A percentile compares a stretch with the other conserved stretches of the same genome.
Conservation (phyloP, 768 basidiomycete species). For the Strobilomyces confusus region DNA sequence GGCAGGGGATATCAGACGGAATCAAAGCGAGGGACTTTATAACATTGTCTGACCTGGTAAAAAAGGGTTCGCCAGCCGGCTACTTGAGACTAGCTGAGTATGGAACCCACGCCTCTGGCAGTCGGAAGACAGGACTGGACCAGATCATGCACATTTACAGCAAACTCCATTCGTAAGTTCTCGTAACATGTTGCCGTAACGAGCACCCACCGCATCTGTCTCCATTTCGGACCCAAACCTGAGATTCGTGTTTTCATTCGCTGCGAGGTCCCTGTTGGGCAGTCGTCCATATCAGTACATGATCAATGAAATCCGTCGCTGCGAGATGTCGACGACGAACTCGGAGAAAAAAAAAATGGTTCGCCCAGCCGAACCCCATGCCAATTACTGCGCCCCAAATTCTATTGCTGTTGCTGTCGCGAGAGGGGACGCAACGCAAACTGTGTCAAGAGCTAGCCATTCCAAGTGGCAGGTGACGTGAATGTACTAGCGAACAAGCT, state of each 20-base stretch:
- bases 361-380: neutral
- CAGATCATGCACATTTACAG: conserved; percentile 27
- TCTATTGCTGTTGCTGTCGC: neutral
- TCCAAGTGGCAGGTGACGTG: conserved; percentile 21
- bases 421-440: conserved; percentile 1
- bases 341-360: neutral
- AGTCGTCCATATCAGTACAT: conserved; percentile 17
- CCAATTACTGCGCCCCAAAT: neutral
- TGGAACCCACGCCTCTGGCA: conserved; percentile 31
- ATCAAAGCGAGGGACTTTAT: conserved; percentile 24
- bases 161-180: conserved; percentile 25
- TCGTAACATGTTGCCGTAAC: conserved; percentile 28
- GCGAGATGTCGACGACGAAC: conserved; percentile 1
- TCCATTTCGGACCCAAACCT: conserved; percentile 26
- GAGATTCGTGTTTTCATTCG: conserved; percentile 20
- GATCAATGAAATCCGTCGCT: conserved; percentile 28
- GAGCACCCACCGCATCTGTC: conserved; percentile 22
- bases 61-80: conserved; percentile 21
- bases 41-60: conserved; percentile 26
- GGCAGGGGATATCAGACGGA: conserved; percentile 12
- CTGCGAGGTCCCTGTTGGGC: conserved; percentile 1
- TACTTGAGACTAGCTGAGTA: conserved; percentile 25
- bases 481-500: conserved; percentile 17
- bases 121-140: conserved; percentile 28
- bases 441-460: conserved; percentile 6